Conservation (phyloP, 352 stramenopile species). For the Globisporangium spinosum region DNA sequence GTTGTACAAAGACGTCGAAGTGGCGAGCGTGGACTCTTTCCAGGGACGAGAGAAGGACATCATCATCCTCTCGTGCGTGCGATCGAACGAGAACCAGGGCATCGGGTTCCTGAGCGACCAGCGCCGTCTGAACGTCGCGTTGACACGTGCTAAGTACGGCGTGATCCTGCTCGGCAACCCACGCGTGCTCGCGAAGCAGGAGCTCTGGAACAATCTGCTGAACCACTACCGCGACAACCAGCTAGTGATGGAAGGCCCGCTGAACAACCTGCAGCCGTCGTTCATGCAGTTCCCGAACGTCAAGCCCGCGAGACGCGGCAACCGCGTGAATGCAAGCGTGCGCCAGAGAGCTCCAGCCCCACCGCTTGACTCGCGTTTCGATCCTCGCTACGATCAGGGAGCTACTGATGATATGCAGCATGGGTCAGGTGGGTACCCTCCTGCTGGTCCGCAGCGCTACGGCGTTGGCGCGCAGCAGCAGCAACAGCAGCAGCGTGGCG, state of each 20-base stretch:
- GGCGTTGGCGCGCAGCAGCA: constrained; percentile 14
- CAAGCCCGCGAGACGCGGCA: constrained; percentile 37
- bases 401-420: constrained; percentile 16
- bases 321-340: constrained; percentile 28
- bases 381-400: constrained; percentile 73
- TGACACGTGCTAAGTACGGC: constrained; percentile 98
- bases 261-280: constrained; percentile 95
- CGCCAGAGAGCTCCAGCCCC: constrained; percentile 55
- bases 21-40: constrained; percentile 99
- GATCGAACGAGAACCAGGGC: constrained; percentile 98
- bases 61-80: constrained; percentile 97
- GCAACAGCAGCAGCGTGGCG: constrained; percentile 25
- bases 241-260: constrained; percentile 93
- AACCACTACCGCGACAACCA: constrained; percentile 97
- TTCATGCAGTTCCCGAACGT: constrained; percentile 95
- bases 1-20: constrained; percentile 98
- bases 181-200: constrained; percentile 95
- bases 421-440: constrained; percentile 31
- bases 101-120: constrained; percentile 99
- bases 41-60: constrained; percentile 99
- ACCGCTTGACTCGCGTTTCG: constrained; percentile 81
- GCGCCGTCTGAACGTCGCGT: constrained; percentile 97
- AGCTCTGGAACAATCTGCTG: constrained; percentile 95
- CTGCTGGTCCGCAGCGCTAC: constrained; percentile 36
- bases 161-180: constrained; percentile 98